Base-by-base conservation (phyloP, 495 filamentous ascomycete species). In the Penicillium robsamsonii region DNA sequence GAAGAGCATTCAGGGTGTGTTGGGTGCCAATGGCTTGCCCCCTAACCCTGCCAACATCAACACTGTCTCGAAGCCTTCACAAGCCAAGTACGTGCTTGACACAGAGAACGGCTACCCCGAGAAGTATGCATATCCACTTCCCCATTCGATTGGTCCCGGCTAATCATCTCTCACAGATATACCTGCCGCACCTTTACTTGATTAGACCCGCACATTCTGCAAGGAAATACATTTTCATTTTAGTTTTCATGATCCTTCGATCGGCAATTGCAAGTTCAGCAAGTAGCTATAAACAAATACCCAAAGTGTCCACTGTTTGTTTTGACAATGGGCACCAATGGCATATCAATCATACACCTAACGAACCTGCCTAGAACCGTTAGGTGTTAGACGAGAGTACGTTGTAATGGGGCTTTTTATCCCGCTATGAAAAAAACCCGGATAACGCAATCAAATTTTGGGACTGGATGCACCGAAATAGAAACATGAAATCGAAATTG, bases 1-100 rank as follows among this genome's bases (percentile, higher is more conserved):
- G 37, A 83, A 80, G 64, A 79, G 75, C 50, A 77, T 81, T 17
- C 79, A 82, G 70, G 80, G 82, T 55, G 82, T 96, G 53, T 70
- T 99, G 53, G 84, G 78, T 11, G 77, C 80, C 18, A 76, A 87
- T 69, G 91, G 91, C 7, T 68, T 97, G 68, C 94, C 94, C 50
- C 94, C 94, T 9, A 69, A 88, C 56, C 94, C 93, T 44, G 85
- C 83, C 68, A 86, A 87, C 29, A 67, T 84, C 67, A 83, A 76
- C 60, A 33, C 58, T 31, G 25, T 29, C 40, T 3, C 65, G 15
- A 47, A 61, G 50, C 46, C 66, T 22, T 64, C 66, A 47, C 60
- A 68, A 37, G 72, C 75, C 10, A 77, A 77, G 58, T 81, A 81
- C 50, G 57, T 73, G 53, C 63, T 83, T 50, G 69, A 65, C 31